Conservation (phyloP, 2,329 filamentous ascomycete species). For the Aspergillus pseudoglaucus region DNA sequence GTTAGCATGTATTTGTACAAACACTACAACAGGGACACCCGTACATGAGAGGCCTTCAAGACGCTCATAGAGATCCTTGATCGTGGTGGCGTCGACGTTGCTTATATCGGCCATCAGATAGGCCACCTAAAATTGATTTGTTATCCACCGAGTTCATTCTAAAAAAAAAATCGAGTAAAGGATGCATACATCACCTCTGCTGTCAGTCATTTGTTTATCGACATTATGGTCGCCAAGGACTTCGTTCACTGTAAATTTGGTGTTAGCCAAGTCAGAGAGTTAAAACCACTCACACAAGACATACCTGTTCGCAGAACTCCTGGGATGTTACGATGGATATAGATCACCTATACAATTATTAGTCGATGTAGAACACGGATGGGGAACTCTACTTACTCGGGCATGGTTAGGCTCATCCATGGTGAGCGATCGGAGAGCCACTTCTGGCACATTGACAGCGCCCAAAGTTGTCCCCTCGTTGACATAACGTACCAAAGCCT, state of each 20-base stretch:
- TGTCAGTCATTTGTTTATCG: constrained; percentile 97
- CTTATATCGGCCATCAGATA: constrained; percentile 98
- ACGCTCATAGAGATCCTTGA: constrained; percentile 77
- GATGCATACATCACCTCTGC: constrained; percentile 68
- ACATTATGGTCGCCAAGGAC: constrained; percentile 94
- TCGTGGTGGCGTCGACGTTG: constrained; percentile 69
- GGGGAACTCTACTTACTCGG: constrained; percentile 49
- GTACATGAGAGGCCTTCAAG: constrained; percentile 75
- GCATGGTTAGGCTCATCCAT: constrained; percentile 84
- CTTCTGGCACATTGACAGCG: constrained; percentile 95
- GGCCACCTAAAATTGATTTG: constrained; percentile 53
- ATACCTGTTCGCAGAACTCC: constrained; percentile 80
- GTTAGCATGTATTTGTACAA: constrained; percentile 8
- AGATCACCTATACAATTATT: constrained; percentile 60
- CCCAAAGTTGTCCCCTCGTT: constrained; percentile 89
- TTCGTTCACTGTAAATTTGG: constrained; percentile 64
- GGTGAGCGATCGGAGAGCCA: constrained; percentile 80
- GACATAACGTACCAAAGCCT: constrained; percentile 85
- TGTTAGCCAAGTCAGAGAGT: constrained; percentile 11
- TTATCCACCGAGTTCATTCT: neutral
- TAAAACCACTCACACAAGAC: constrained; percentile 3
- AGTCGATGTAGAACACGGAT: neutral
- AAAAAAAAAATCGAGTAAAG: neutral
- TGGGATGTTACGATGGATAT: constrained; percentile 93
- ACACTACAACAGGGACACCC: constrained; percentile 25